Conservation (phyloP, 2,329 filamentous ascomycete species). For the Helminthosporium solani region DNA sequence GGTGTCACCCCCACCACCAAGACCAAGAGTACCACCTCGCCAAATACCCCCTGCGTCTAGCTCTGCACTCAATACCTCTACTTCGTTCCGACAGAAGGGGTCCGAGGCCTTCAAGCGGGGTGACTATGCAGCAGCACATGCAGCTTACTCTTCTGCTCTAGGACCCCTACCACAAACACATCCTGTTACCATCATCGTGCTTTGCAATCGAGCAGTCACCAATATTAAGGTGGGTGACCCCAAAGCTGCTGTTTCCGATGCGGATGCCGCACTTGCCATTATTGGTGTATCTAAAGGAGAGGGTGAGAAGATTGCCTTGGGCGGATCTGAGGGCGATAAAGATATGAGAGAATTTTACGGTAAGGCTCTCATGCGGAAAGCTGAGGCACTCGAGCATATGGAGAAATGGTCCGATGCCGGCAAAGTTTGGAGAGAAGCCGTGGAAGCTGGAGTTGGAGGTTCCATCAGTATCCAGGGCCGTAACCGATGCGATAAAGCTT, state of each 20-base stretch:
- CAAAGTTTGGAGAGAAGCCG: slow-evolving; percentile 75
- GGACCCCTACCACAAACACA: slow-evolving; percentile 72
- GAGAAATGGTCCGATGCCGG: slow-evolving; percentile 89
- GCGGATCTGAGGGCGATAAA: slow-evolving; percentile 60
- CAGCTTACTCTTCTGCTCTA: slow-evolving; percentile 77
- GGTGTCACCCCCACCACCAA: slow-evolving; percentile 44
- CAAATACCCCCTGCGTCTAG: slow-evolving; percentile 68
- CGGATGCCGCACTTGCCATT: slow-evolving; percentile 74
- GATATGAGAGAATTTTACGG: slow-evolving; percentile 92
- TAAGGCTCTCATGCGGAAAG: slow-evolving; percentile 91
- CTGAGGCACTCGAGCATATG: slow-evolving; percentile 91
- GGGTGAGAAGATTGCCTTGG: slow-evolving; percentile 74
- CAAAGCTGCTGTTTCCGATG: slow-evolving; percentile 81
- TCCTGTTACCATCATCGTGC: slow-evolving; percentile 81
- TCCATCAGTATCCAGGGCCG: slow-evolving; percentile 80
- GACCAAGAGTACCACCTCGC: slow-evolving; percentile 55
- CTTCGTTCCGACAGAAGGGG: slow-evolving; percentile 75
- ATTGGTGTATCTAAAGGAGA: slow-evolving; percentile 80
- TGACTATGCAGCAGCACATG: slow-evolving; percentile 84
- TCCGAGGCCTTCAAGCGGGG: slow-evolving; percentile 91
- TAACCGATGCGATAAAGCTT: slow-evolving; percentile 83
- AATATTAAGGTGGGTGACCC: slow-evolving; percentile 89
- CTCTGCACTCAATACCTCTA: slow-evolving; percentile 70
- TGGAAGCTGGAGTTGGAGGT: slow-evolving; percentile 84
- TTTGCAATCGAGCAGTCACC: slow-evolving; percentile 88